phyloP scores from a whole-genome alignment of 768 basidiomycete species.

The Mycena floridula region DNA sequence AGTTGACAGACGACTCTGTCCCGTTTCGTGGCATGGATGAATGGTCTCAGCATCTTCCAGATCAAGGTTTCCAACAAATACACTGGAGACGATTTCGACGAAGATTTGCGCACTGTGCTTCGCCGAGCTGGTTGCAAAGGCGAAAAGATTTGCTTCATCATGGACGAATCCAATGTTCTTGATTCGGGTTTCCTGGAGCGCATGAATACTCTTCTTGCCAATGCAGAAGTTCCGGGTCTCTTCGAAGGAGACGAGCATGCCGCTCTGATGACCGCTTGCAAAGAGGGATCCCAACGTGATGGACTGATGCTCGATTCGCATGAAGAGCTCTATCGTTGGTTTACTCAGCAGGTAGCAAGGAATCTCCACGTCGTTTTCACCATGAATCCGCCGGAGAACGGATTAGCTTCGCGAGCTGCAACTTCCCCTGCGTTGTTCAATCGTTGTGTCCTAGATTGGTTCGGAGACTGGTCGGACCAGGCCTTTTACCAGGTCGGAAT shows the following conservation, averaged over 20 bases:
- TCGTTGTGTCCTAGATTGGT: slow-evolving; percentile 99
- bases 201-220: slow-evolving; percentile 99
- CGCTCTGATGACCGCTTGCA: slow-evolving; percentile 97
- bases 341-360: slow-evolving; percentile 96
- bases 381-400: slow-evolving; percentile 97
- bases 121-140: slow-evolving; percentile 96
- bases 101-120: slow-evolving; percentile 91
- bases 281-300: slow-evolving; percentile 98
- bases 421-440: slow-evolving; percentile 98
- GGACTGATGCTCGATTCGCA: slow-evolving; percentile 97
- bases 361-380: slow-evolving; percentile 99
- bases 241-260: slow-evolving; percentile 99
- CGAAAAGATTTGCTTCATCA: slow-evolving; percentile 99
- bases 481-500: slow-evolving; percentile 97
- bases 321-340: slow-evolving; percentile 98
- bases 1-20: slow-evolving; percentile 82
- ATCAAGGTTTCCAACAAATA: slow-evolving; percentile 99
- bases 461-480: slow-evolving; percentile 98
- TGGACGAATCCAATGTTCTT: slow-evolving; percentile 99
- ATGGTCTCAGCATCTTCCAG: slow-evolving; percentile 97
- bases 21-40: slow-evolving; percentile 99
- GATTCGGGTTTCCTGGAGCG: slow-evolving; percentile 98
- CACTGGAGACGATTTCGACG: slow-evolving; percentile 97
- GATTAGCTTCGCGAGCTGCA: slow-evolving; percentile 90
- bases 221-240: slow-evolving; percentile 99